Base-by-base conservation (phyloP, 345 rosid species). In the Raphanus raphanistrum region DNA sequence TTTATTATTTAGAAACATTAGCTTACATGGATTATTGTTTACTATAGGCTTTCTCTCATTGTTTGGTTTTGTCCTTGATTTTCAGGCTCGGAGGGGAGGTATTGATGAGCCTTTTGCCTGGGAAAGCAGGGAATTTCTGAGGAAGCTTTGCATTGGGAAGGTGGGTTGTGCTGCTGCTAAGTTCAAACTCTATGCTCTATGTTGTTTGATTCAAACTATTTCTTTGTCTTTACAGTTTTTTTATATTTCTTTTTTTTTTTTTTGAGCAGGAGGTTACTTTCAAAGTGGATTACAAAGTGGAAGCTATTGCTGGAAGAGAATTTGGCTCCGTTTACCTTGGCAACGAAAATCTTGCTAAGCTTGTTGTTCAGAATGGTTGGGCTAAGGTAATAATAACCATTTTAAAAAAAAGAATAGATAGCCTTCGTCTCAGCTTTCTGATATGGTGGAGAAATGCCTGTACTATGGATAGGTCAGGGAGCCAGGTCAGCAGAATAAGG, bases 111-210 rank as follows among this genome's bases (percentile, higher is more conserved):
- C 93, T 12, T 95, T 92, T 82, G 99, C 99, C 52, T 95, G 99
- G 99, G 90, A 88, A 64, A 92, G 98, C 85, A 89, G 93, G 72
- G 98, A 95, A 75, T 91, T 70, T 84, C 81, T 95, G 76, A 90
- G 99, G 84, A 91, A 91, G 88, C 92, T 91, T 71, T 93, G 98
- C 87, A 87, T 96, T 8, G 99, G 99, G 66, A 87, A 96, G 99
- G 99, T 96, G 7, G 10, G 2, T 35, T 28, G n/a, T n/a, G n/a
- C 21, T 21, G 63, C 66, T 41, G 66, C 62, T 66, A 43, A 38
- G 66, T 41, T 70, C 11, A n/a, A 71, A 29, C 15, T 63, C 5
- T 45, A 59, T 25, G 54, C 8, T 6, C 50, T 17, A 11, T 13
- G 35, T 62, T 9, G 33, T 58, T 58, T 5, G 15, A 38, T 64